Evolutionary conservation across 2,329 filamentous ascomycete species (phyloP), one percentile per base, ranked within the genome.

Genomic region (Aspergillus proliferans): DNA sequence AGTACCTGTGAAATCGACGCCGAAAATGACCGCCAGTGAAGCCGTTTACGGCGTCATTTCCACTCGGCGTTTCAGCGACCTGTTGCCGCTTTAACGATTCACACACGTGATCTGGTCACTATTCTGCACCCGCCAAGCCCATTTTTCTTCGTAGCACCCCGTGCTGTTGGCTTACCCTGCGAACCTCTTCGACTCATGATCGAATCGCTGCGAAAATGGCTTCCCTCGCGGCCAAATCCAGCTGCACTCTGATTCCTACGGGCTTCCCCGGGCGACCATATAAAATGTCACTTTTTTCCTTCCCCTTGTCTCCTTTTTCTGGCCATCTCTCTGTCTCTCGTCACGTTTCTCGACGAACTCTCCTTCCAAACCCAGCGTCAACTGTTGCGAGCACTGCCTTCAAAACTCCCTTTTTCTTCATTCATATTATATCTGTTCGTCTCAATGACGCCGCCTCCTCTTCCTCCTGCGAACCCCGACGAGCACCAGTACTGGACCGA

Each of bases 401-500:
- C 22, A 22, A 22, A 22, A 22, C 10, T 36, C 33, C 33, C 33
- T 36, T 36, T 22, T 6, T 22, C 22, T 22, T 22, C 5, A 22
- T 22, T 22, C 22, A 22, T 22, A 22, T 4, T 22, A 22, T 22
- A 34, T 47, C 36, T 43, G 21, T 43, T 21, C 22, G 44, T 43
- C 38, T 40, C 14, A 0, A 59, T 62, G 40, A 43, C 49, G n/a
- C 36, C 36, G 8, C 6, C 18, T 39, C 18, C 18, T 10, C 7
- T 19, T n/a, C n/a, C n/a, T 7, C 18, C 18, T 10, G 18, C 36
- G 19, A n/a, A 10, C 2, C n/a, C n/a, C 9, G 36, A 21, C 44
- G 36, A 63, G 47, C 48, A 59, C 43, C 22, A 64, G 30, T 57
- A 50, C 52, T 61, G 30, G 60, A 59, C 52, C 9, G 44, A 63